Percentiles rank a stretch among this genome's conserved stretches.
Conservation (phyloP, 2,329 filamentous ascomycete species). For the Chrysoporthe cubensis region DNA sequence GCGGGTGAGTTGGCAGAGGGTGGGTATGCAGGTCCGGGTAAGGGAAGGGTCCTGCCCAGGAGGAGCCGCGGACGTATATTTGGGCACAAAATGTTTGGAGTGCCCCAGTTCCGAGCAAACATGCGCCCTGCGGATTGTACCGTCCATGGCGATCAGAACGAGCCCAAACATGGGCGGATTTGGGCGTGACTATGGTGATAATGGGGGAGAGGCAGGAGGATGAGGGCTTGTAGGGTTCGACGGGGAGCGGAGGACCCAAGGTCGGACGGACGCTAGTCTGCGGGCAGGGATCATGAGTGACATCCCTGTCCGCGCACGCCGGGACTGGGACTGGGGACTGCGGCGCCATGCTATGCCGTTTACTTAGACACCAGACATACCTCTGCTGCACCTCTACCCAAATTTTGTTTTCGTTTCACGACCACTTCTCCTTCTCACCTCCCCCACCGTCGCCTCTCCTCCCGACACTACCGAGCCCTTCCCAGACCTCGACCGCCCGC, state of each 20-base stretch:
- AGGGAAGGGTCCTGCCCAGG: conserved; percentile 17
- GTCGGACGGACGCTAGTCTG: conserved; percentile 17
- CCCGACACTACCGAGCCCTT: conserved; percentile 18
- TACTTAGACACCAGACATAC: conserved; percentile 7
- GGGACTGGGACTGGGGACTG: conserved; percentile 14
- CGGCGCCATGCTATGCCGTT: neutral
- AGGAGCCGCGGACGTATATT: conserved; percentile 15
- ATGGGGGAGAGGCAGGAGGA: conserved; percentile 37
- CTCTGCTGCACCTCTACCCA: conserved; percentile 25
- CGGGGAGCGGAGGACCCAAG: conserved; percentile 30
- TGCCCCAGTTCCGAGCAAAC: conserved; percentile 15
- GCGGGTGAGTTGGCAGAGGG: conserved; percentile 21
- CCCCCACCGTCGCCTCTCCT: conserved; percentile 20
- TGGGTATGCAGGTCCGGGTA: conserved; percentile 23
- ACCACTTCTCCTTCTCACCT: conserved; percentile 27
- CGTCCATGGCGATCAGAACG: conserved; percentile 55
- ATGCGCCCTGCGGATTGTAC: conserved; percentile 46
- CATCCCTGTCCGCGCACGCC: conserved; percentile 16
- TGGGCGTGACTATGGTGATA: conserved; percentile 34
- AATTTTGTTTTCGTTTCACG: conserved; percentile 30
- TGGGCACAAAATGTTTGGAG: conserved; percentile 15
- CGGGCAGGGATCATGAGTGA: conserved; percentile 15
- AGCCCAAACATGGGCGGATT: conserved; percentile 66
- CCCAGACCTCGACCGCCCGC: conserved; percentile 2
- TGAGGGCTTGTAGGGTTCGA: conserved; percentile 36